Evolutionary conservation across 2,329 filamentous ascomycete species (phyloP), one percentile per base, ranked within the genome.

Genomic region (Plectosphaerella plurivora): DNA sequence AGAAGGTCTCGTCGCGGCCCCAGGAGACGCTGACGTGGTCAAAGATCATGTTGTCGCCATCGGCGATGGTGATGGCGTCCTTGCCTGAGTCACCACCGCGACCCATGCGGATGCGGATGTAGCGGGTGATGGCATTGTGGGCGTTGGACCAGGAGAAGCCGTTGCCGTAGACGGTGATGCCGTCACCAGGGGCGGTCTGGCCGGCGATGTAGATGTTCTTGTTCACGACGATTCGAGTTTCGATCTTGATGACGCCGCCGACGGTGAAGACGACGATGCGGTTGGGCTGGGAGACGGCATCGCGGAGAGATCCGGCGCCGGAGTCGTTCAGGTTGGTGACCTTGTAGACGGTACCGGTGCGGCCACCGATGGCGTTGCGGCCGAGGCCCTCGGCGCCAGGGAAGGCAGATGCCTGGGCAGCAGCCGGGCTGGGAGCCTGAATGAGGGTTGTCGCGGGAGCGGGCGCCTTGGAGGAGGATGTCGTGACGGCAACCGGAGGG

Each of bases 1-100:
- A 74, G 57, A 79, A 80, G 1, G 75, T 81, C 63, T 82, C 78
- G 53, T 80, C 77, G 11, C 76, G 75, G n/a, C 79, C 78, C 74
- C 77, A 82, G 0, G 74, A 71, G 15, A 76, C 73, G 18, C 72
- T 75, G 33, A 80, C 65, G 55, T 82, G 79, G 60, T 82, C 79
- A 57, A 82, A 78, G 45, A 82, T 81, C 68, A 82, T 78, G 55
- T 73, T 77, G 33, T 65, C 64, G 8, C 77, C 77, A 9, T 77
- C 71, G 5, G 77, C 78, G 52, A 83, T 80, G 16, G 70, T 74
- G 42, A 81, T 70, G 2, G 70, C 79, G 53, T 81, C 77, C 59
- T 83, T 82, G 8, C 77, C 77, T 3, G 71, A 73, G n/a, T 66
- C 67, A 5, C 77, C 77, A 7, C 68, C 64, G 47, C 70, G 75